phyloP scores from a whole-genome alignment of 2,329 filamentous ascomycete genomes.

The Penicillium olsonii region DNA sequence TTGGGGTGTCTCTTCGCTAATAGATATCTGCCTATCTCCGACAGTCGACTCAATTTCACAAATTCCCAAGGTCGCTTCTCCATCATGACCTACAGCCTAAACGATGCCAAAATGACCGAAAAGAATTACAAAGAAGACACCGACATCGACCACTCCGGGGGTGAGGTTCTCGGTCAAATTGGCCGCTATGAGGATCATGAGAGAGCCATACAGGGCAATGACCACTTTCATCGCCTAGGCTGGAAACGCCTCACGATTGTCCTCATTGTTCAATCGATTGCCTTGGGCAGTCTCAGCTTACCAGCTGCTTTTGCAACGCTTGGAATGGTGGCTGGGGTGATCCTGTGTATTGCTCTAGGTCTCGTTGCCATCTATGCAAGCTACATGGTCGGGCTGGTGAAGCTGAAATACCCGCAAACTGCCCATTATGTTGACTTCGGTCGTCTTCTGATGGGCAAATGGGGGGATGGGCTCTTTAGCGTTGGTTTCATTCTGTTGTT shows the following conservation, averaged over 20 bases:
- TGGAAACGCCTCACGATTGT: slow-evolving; percentile 9
- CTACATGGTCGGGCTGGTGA: slow-evolving; percentile 4
- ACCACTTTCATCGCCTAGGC: slow-evolving; percentile 5
- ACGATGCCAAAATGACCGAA: not conserved
- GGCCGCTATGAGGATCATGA: not conserved
- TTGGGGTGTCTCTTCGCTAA: not conserved
- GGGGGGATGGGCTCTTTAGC: slow-evolving; percentile 5
- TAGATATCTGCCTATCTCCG: not conserved
- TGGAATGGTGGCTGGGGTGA: slow-evolving; percentile 2
- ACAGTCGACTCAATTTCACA: no score
- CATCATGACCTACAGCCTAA: not conserved
- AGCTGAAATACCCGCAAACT: slow-evolving; percentile 4
- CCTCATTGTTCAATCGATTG: slow-evolving; percentile 6
- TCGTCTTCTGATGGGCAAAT: not conserved
- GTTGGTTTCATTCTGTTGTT: slow-evolving; percentile 3
- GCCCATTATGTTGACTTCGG: slow-evolving; percentile 7
- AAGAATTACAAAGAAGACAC: not conserved
- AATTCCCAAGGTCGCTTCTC: not conserved
- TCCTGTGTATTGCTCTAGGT: slow-evolving; percentile 1
- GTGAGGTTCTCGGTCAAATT: not conserved
- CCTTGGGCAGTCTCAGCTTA: slow-evolving; percentile 3
- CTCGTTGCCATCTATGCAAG: slow-evolving; percentile 8
- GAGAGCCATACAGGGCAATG: not conserved
- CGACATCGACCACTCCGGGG: not conserved
- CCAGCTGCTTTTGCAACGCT: slow-evolving; percentile 8